phyloP scores from a whole-genome alignment of 2,329 filamentous ascomycete genomes.

The Alternaria arbusti region DNA sequence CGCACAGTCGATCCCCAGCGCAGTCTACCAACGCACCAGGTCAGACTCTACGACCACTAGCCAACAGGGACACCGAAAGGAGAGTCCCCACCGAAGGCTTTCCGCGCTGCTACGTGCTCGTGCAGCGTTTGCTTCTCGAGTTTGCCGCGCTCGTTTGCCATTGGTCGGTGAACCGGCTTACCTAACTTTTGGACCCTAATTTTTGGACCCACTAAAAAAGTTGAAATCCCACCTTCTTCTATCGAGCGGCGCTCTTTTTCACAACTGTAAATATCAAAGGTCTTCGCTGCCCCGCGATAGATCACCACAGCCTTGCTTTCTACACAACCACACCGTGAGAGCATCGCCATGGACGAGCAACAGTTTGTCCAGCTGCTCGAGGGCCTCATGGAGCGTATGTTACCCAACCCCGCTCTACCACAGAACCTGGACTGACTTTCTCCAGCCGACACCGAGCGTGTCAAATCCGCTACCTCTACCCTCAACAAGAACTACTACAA shows the following conservation, averaged over 20 bases:
- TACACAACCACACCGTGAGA: conserved; percentile 27
- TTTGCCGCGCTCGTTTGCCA: conserved; percentile 4
- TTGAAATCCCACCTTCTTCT: conserved; percentile 26
- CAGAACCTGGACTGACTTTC: conserved; percentile 41
- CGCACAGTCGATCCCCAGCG: background rate
- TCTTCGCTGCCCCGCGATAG: conserved; percentile 29
- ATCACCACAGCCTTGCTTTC: conserved; percentile 29
- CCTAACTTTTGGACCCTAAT: conserved; percentile 19
- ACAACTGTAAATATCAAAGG: conserved; percentile 25
- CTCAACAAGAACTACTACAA: conserved; percentile 94
- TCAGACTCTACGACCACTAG: background rate
- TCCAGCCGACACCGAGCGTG: conserved; percentile 73
- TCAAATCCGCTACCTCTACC: conserved; percentile 88
- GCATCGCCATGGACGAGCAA: conserved; percentile 72
- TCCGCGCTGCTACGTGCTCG: background rate
- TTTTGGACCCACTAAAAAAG: conserved; percentile 8
- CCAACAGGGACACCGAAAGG: background rate
- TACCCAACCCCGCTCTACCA: conserved; percentile 1
- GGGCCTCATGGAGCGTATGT: conserved; percentile 85
- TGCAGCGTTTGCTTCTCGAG: background rate
- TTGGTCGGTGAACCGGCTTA: conserved; percentile 12
- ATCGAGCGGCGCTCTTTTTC: conserved; percentile 18
- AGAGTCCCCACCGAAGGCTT: background rate
- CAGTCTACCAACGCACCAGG: background rate
- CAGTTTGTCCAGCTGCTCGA: conserved; percentile 86